These are phyloP conservation scores for Cadophora luteo-olivacea DNA, from an alignment of 2,329 filamentous ascomycete genomes.

Conservation along the genomic window DNA sequence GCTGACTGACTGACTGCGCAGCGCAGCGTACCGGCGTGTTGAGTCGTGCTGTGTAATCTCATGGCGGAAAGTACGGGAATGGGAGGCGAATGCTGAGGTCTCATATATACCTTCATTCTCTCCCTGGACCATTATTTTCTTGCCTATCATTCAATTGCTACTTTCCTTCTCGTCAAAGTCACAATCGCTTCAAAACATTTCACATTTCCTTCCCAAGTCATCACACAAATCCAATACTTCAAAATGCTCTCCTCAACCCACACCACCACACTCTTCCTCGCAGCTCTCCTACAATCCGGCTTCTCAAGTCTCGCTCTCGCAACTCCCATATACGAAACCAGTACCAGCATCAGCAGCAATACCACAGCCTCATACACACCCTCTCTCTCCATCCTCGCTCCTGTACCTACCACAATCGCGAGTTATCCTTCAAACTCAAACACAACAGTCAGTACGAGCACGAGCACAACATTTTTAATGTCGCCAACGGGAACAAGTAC, in stretches of 20 bases:
- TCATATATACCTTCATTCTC: neutral
- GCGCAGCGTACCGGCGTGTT: neutral
- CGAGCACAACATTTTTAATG: neutral
- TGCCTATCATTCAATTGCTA: neutral
- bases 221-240: conserved; percentile 42
- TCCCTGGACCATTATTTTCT: neutral
- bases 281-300: neutral
- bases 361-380: neutral
- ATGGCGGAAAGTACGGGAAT: conserved; percentile 8
- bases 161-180: neutral
- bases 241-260: conserved; percentile 16
- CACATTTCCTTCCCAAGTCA: neutral
- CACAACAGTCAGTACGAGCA: neutral
- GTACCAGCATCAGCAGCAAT: neutral
- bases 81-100: neutral
- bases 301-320: neutral
- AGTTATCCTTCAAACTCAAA: neutral
- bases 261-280: conserved; percentile 3
- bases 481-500: neutral
- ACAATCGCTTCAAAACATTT: neutral
- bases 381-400: neutral
- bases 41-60: neutral
- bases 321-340: neutral
- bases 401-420: neutral
- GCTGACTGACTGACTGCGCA: conserved; percentile 12